Conservation (phyloP, 2,329 filamentous ascomycete genomes). For the Fusarium pilosicola region DNA sequence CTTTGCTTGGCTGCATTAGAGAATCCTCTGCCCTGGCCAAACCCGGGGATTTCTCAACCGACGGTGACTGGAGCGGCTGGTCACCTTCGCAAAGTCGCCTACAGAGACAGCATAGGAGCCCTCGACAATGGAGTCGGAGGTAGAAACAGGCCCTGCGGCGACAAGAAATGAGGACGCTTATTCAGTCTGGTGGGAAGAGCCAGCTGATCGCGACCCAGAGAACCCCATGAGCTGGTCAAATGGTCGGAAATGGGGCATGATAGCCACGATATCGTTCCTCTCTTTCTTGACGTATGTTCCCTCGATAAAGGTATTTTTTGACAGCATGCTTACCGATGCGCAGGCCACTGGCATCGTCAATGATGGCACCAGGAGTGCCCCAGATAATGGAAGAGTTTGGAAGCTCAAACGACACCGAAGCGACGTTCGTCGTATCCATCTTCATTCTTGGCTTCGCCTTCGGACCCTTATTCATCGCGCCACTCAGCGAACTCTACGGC, state of each 20-base stretch:
- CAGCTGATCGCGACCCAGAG: neutral
- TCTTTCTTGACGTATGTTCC: neutral
- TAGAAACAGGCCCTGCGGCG: neutral
- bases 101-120: neutral
- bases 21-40: neutral
- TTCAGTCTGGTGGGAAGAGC: neutral
- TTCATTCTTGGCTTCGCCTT: conserved; percentile 64
- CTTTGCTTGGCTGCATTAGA: neutral
- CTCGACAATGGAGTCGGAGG: neutral
- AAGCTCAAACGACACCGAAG: conserved; percentile 41
- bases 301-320: too few relatives aligned
- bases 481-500: conserved; percentile 60
- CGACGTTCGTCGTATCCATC: conserved; percentile 47
- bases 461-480: conserved; percentile 59
- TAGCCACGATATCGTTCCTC: neutral
- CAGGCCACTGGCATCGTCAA: conserved; percentile 56
- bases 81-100: neutral
- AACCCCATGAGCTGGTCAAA: neutral
- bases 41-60: too few relatives aligned
- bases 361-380: conserved; percentile 72
- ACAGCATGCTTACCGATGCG: neutral
- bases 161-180: neutral
- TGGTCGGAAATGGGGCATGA: neutral
- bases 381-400: conserved; percentile 67
- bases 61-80: neutral